A percentile compares a stretch with the other conserved stretches of the same genome.
Evolutionary conservation across 257 asterid species (phyloP).

Genomic region (Nicotiana attenuata): DNA sequence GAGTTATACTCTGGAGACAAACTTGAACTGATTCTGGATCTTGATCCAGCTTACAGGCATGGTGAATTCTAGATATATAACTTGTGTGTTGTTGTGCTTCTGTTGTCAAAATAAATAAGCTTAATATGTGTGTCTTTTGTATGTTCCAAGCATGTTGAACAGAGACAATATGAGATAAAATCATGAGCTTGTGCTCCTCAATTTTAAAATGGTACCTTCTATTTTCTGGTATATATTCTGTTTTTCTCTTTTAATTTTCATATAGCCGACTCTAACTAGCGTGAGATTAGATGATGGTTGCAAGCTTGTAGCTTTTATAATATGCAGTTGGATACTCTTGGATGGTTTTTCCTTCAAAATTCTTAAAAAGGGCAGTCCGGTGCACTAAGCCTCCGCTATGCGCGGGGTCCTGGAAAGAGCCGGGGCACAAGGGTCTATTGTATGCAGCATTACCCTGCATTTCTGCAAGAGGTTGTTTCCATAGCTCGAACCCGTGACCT

Average conservation of each 20-base stretch:
- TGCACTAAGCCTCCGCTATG: no score
- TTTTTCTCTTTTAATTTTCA: no score
- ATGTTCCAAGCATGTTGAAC: not conserved
- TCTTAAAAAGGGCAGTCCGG: no score
- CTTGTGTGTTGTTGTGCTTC: constrained; percentile 1
- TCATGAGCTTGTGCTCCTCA: not conserved
- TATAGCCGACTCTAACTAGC: not conserved
- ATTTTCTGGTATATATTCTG: not conserved
- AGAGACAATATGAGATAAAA: not conserved
- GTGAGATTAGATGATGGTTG: not conserved
- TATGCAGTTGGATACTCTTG: no score
- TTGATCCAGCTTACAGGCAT: not conserved
- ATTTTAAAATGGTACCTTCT: not conserved
- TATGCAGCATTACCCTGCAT: no score
- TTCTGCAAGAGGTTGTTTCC: no score
- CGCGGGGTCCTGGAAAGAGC: no score
- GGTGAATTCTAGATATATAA: not conserved
- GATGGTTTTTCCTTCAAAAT: no score
- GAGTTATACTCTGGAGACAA: constrained; percentile 4
- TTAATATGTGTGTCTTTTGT: not conserved
- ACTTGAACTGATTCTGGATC: not conserved
- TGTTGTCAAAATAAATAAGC: not conserved
- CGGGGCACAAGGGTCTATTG: no score
- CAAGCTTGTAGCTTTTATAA: no score
- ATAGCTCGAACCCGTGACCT: no score